Evolutionary conservation across 495 filamentous ascomycete species (phyloP).

Genomic region (Parmelia sp.): DNA sequence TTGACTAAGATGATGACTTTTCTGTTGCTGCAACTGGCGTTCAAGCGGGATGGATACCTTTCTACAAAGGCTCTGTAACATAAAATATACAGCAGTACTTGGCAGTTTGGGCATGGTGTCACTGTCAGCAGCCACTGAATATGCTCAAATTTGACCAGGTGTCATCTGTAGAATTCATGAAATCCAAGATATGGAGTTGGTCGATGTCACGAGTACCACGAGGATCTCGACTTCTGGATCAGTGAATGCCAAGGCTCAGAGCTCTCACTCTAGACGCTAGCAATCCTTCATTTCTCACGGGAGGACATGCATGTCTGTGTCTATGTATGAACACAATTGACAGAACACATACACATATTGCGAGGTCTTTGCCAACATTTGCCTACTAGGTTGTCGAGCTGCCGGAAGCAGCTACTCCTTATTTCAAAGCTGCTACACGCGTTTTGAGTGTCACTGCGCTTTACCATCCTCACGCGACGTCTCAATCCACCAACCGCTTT

Average conservation of each 20-base stretch:
- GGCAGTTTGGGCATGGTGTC: not conserved
- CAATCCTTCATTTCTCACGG: not conserved
- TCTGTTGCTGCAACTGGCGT: not conserved
- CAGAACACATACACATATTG: not conserved
- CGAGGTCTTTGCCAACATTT: not conserved
- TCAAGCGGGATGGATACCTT: slow-evolving; percentile 3
- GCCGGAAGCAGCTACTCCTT: not conserved
- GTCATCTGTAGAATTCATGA: not conserved
- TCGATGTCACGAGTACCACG: not conserved
- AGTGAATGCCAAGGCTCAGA: slow-evolving; percentile 1
- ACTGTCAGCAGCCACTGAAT: not conserved
- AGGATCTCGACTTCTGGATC: too few species aligned
- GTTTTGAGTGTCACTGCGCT: not conserved
- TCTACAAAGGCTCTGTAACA: not conserved
- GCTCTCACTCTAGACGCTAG: not conserved
- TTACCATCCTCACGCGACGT: slow-evolving; percentile 2
- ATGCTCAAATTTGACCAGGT: not conserved
- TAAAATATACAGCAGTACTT: not conserved
- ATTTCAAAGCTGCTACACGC: not conserved
- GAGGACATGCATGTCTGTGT: not conserved
- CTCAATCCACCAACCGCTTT: not conserved
- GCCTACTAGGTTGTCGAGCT: not conserved
- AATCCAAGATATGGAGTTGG: not conserved
- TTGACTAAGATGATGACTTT: not conserved
- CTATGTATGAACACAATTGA: not conserved